Evolutionary conservation across 2,329 filamentous ascomycete genomes (phyloP), one percentile per base, ranked within the genome.

Genomic region (Rutstroemia sp.): DNA sequence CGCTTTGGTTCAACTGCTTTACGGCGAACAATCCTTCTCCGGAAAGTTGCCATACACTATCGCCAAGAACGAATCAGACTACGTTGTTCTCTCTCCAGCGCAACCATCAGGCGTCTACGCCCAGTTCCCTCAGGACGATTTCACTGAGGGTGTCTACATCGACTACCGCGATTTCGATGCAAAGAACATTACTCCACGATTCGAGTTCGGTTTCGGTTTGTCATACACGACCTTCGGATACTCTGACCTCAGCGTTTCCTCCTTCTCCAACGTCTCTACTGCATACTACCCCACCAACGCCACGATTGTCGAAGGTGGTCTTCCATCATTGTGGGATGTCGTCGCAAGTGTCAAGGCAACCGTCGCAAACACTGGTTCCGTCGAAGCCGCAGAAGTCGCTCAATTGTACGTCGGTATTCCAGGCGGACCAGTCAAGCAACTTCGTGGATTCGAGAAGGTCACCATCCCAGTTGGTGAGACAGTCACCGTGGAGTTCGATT

Each of bases 391-490:
- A 49, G 65, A 67, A 45, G 63, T 69, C 4, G 65, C 67, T 7
- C 68, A 70, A 54, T 52, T 68, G 10, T 69, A 69, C 51, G 55
- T 64, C 17, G 46, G 54, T 12, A 57, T 64, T 30, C 61, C 62
- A n/a, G 71, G 62, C 5, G 73, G 74, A 3, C 85, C 86, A 0
- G 73, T 78, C 0, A 74, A 76, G 50, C 82, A 86, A 66, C 72
- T 87, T 16, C 76, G 84, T 1, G 83, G 84, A 8, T 87, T 87
- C 58, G 75, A 78, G 25, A 86, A 84, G 66, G 75, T 81, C 0
- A 68, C 65, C 2, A 65, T 87, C 8, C 61, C 66, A 0, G 73
- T 78, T 0, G 75, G 77, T 0, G 69, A 79, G 63, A 73, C 71
- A 2, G 68, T 72, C 6, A 68, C 68, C 1, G 65, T 81, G 5